Base-by-base conservation (phyloP, 768 basidiomycete species). In the Kondoa malvinella region DNA sequence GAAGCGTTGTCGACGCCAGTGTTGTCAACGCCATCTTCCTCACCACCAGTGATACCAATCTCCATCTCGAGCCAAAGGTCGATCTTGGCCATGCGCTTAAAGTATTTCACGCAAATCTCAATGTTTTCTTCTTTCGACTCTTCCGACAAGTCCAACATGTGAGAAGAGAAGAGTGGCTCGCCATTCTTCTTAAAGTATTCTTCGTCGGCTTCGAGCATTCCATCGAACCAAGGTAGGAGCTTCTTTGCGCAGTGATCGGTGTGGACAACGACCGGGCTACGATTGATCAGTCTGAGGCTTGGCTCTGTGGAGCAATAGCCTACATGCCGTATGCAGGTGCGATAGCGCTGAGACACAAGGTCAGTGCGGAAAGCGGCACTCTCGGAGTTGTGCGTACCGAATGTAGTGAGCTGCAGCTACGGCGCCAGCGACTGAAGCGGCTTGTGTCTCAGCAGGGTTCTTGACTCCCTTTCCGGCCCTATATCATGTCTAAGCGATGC, bases 31-130 rank as follows among this genome's bases (percentile, higher is more conserved):
- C 95, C 94, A 76, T 97, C 95, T 78, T 99, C 95, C 78, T 99
- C 95, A 74, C 95, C 95, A 75, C 95, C 95, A 64, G 95, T 99
- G 79, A 99, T 97, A 76, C 95, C 95, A 77, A 99, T 99, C 80
- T 99, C 95, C 95, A 99, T 99, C 83, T 99, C 95, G 78, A 99
- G 89, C 90, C 90, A 99, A 70, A 89, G 80, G 64, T 88, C 87
- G 75, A 97, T 78, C 70, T 86, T 84, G 1, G 88, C 87, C 91
- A 97, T 88, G 76, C 89, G 89, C 80, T 86, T 82, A 79, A 97
- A 94, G 83, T 99, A 99, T 77, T 90, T 84, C 68, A 81, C 90
- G 78, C 95, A 97, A 65, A 81, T 89, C 57, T 82, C 86, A 77
- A 97, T 99, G 82, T 97, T 99, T 75, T 95, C 83, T 70, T 91